A percentile compares a stretch with the other conserved stretches of the same genome.
Conservation (phyloP, 176 grass and related monocot species). For the Tillandsia fasciculata region DNA sequence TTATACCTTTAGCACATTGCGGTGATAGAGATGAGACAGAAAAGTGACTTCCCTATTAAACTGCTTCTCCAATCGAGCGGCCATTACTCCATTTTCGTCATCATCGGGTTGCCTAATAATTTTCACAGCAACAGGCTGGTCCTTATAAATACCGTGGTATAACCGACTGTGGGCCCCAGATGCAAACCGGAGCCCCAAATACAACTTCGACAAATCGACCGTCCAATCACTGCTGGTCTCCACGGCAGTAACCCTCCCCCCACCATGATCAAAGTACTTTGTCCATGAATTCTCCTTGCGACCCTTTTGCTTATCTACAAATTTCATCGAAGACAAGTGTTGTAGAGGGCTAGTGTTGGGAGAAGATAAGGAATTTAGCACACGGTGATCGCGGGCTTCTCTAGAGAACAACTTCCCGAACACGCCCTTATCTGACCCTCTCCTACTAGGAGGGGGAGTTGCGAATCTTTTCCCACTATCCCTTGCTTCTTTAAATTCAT, state of each 20-base stretch:
- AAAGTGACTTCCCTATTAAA: slow-evolving; percentile 79
- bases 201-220: slow-evolving; percentile 59
- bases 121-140: slow-evolving; percentile 73
- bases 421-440: slow-evolving; percentile 47
- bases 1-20: slow-evolving; percentile 70
- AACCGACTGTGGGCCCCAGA: slow-evolving; percentile 73
- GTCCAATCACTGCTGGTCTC: slow-evolving; percentile 59
- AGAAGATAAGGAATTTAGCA: neutral
- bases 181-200: slow-evolving; percentile 66
- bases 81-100: slow-evolving; percentile 55
- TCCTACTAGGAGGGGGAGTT: slow-evolving; percentile 60
- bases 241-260: slow-evolving; percentile 40
- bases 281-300: slow-evolving; percentile 43
- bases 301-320: slow-evolving; percentile 18
- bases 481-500: slow-evolving; percentile 71
- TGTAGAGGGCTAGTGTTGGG: neutral
- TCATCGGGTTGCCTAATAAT: slow-evolving; percentile 83
- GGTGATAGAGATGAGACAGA: slow-evolving; percentile 74
- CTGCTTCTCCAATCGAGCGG: slow-evolving; percentile 64
- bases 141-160: slow-evolving; percentile 77
- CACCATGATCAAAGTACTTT: slow-evolving; percentile 24
- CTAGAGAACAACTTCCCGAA: slow-evolving; percentile 41
- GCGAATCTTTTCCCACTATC: slow-evolving; percentile 67
- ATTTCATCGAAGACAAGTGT: slow-evolving; percentile 9
- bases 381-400: slow-evolving; percentile 9